Conservation (phyloP, 768 basidiomycete genomes). For the Psilocybe subaeruginosa region DNA sequence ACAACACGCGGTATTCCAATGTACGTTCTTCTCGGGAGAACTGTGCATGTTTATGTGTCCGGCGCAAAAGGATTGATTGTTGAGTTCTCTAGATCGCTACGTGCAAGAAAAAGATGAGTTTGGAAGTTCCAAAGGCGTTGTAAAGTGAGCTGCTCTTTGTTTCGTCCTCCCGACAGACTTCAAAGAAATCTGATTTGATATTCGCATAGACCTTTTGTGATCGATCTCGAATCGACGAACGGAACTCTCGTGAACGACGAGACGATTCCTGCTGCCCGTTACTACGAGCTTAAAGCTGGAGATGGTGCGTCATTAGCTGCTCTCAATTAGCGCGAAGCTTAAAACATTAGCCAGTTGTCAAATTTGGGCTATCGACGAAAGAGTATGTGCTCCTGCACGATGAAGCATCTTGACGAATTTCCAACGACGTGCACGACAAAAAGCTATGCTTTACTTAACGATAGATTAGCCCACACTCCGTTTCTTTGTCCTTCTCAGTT, state of each 20-base stretch:
- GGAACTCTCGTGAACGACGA: conserved; percentile 91
- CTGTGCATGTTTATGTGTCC: background rate
- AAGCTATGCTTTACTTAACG: background rate
- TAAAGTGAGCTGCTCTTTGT: conserved; percentile 65
- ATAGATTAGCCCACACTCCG: background rate
- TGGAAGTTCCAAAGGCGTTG: conserved; percentile 71
- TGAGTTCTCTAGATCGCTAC: conserved; percentile 62
- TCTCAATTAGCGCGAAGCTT: conserved; percentile 3
- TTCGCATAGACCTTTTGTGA: conserved; percentile 84
- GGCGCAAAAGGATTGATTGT: background rate
- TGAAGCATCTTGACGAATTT: conserved; percentile 50
- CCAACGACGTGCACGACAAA: background rate
- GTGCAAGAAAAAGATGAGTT: conserved; percentile 88
- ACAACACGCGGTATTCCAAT: conserved; percentile 97
- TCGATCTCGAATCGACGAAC: conserved; percentile 99
- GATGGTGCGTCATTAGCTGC: conserved; percentile 62
- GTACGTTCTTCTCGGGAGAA: conserved; percentile 40
- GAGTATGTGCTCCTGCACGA: conserved; percentile 90
- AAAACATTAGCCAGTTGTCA: conserved; percentile 59
- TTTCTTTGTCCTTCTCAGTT: background rate
- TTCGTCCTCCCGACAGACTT: background rate
- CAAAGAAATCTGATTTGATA: conserved; percentile 7
- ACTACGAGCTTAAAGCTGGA: conserved; percentile 77
- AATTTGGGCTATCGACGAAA: conserved; percentile 78
- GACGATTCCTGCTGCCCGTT: conserved; percentile 82